A percentile compares a stretch with the other conserved stretches of the same genome.
These are phyloP conservation scores for Ascochyta clinopodiicola DNA, from an alignment of 2,329 filamentous ascomycete species.

Conservation along the genomic window DNA sequence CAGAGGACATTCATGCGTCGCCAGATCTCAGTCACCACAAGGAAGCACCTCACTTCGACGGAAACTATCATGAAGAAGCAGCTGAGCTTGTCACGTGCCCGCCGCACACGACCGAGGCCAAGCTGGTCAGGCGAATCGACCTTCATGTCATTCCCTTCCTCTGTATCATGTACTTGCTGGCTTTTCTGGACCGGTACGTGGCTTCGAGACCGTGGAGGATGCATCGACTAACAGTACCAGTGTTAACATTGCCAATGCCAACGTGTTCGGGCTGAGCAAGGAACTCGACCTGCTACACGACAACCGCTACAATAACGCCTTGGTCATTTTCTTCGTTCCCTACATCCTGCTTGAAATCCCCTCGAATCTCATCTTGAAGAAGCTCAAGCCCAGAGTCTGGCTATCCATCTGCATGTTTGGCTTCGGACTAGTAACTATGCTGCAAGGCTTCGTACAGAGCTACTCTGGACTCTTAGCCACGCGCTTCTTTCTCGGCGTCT, in stretches of 20 bases:
- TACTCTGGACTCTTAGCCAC: constrained; percentile 79
- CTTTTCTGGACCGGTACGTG: constrained; percentile 53
- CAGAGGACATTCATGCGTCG: constrained; percentile 27
- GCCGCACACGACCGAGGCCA: constrained; percentile 57
- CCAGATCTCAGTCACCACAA: constrained; percentile 26
- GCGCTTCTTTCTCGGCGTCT: constrained; percentile 78
- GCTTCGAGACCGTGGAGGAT: not conserved
- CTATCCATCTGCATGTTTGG: constrained; percentile 81
- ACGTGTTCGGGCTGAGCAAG: constrained; percentile 57
- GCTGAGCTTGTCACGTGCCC: constrained; percentile 52
- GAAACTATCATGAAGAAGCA: constrained; percentile 48
- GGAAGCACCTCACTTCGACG: constrained; percentile 30
- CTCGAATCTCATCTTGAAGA: constrained; percentile 60
- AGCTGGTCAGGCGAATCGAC: constrained; percentile 55
- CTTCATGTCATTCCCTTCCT: constrained; percentile 58
- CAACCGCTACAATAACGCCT: constrained; percentile 57
- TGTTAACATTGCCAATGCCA: constrained; percentile 62
- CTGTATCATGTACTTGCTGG: constrained; percentile 59
- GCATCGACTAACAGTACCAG: constrained; percentile 25
- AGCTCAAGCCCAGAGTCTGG: constrained; percentile 60
- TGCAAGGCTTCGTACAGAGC: constrained; percentile 78
- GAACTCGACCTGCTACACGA: constrained; percentile 53
- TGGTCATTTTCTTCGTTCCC: constrained; percentile 63
- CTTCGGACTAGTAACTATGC: constrained; percentile 77
- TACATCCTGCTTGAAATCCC: constrained; percentile 63